Conservation (phyloP, 176 grass and related monocot genomes). For the Ensete glaucum region DNA sequence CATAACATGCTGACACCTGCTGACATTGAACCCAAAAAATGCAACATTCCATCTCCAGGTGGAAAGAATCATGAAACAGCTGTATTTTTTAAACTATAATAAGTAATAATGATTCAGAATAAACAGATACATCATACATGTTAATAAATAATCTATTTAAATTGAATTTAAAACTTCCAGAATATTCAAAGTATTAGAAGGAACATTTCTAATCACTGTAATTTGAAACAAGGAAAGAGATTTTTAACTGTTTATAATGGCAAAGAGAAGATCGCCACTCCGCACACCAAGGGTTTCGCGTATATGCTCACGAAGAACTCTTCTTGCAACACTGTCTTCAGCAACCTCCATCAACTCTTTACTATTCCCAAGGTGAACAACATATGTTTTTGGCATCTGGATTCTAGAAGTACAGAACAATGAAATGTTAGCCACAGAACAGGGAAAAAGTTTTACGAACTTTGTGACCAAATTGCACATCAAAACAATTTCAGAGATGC, state of each 20-base stretch:
- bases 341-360: slow-evolving; percentile 89
- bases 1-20: too few relatives aligned
- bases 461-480: not conserved
- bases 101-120: too few relatives aligned
- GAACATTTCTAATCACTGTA: not conserved
- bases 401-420: slow-evolving; percentile 39
- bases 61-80: too few relatives aligned
- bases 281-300: slow-evolving; percentile 19
- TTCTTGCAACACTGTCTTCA: slow-evolving; percentile 64
- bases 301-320: slow-evolving; percentile 68
- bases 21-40: too few relatives aligned
- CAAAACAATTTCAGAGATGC: not conserved
- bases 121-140: too few relatives aligned
- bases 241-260: slow-evolving; percentile 90
- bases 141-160: too few relatives aligned
- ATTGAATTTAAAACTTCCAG: too few relatives aligned
- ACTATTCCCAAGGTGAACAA: slow-evolving; percentile 93
- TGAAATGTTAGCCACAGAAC: not conserved
- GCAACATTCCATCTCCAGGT: too few relatives aligned
- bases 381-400: slow-evolving; percentile 91
- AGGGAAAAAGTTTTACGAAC: not conserved
- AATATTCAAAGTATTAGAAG: too few relatives aligned
- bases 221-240: not conserved
- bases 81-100: too few relatives aligned
- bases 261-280: slow-evolving; percentile 85